Conservation (phyloP, 225 moss, liverwort and hornwort genomes). For the Anthoceros angustus region DNA sequence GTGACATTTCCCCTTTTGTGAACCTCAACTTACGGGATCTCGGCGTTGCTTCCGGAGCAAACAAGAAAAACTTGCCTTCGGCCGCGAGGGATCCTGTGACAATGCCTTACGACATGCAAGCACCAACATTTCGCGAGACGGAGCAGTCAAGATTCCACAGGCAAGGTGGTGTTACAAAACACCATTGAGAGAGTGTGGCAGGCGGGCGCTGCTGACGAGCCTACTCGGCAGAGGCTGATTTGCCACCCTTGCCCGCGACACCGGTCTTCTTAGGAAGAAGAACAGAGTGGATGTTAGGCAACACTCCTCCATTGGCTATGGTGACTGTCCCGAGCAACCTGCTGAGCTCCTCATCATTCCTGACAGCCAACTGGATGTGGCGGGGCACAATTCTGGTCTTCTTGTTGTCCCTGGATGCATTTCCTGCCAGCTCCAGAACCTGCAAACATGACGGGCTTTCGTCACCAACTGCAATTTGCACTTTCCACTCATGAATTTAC, state of each 20-base stretch:
- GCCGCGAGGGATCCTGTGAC: no score
- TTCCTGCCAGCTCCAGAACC: slow-evolving; percentile 3
- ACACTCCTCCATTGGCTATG: background rate
- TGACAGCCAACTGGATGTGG: background rate
- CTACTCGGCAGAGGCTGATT: background rate
- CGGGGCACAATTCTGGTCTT: slow-evolving; percentile 3
- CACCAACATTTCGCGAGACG: no score
- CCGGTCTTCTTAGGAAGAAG: background rate
- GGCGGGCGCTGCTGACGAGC: background rate
- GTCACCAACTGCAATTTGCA: background rate
- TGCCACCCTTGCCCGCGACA: background rate
- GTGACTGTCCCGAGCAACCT: background rate
- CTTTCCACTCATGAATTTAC: background rate
- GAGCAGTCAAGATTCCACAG: background rate
- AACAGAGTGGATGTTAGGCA: background rate
- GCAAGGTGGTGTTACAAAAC: background rate
- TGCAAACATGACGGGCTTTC: background rate
- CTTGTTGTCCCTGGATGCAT: slow-evolving; percentile 3
- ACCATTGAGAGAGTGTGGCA: background rate
- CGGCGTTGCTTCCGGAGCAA: no score
- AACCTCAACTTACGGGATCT: no score
- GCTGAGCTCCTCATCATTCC: slow-evolving; percentile 3
- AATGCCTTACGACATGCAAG: no score
- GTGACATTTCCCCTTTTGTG: no score
- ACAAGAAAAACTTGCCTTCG: no score